phyloP scores from a whole-genome alignment of 108 stramenopile genomes.

The Aurantiochytrium sp. region DNA sequence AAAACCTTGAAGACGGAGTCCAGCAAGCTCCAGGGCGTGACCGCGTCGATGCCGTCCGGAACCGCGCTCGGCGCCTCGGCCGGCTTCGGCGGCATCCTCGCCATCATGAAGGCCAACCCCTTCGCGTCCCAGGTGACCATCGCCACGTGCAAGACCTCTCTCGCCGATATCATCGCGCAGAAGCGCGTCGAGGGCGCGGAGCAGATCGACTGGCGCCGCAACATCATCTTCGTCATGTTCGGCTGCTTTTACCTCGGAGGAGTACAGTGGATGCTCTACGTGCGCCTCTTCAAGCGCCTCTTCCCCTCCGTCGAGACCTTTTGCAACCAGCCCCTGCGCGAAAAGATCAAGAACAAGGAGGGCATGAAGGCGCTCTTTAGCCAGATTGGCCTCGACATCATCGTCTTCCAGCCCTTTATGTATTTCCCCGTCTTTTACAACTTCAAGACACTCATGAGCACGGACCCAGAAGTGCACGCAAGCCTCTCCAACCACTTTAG shows the following conservation, averaged over 20 bases:
- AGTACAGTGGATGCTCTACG: conserved; percentile 77
- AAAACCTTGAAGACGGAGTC: background rate
- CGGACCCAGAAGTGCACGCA: conserved; percentile 27
- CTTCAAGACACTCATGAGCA: conserved; percentile 60
- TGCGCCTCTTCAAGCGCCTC: conserved; percentile 12
- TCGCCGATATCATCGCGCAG: conserved; percentile 74
- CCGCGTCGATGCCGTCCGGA: background rate
- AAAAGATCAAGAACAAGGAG: conserved; percentile 59
- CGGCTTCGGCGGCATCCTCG: background rate
- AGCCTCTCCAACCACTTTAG: background rate
- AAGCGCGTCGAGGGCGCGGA: conserved; percentile 57
- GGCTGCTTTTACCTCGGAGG: conserved; percentile 72
- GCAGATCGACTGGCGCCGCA: conserved; percentile 70
- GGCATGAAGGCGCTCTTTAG: conserved; percentile 46
- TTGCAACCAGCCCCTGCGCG: conserved; percentile 54
- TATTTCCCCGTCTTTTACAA: conserved; percentile 83
- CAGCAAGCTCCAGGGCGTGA: background rate
- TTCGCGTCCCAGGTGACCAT: conserved; percentile 68
- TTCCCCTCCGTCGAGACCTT: conserved; percentile 50
- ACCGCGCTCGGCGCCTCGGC: background rate
- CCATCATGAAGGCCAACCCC: conserved; percentile 33
- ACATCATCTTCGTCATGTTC: conserved; percentile 69
- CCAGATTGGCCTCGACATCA: conserved; percentile 59
- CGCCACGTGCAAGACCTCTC: no score
- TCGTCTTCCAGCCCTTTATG: conserved; percentile 72